These are phyloP conservation scores for Colletotrichum tofieldiae DNA, from an alignment of 2,329 filamentous ascomycete species.

Conservation along the genomic window DNA sequence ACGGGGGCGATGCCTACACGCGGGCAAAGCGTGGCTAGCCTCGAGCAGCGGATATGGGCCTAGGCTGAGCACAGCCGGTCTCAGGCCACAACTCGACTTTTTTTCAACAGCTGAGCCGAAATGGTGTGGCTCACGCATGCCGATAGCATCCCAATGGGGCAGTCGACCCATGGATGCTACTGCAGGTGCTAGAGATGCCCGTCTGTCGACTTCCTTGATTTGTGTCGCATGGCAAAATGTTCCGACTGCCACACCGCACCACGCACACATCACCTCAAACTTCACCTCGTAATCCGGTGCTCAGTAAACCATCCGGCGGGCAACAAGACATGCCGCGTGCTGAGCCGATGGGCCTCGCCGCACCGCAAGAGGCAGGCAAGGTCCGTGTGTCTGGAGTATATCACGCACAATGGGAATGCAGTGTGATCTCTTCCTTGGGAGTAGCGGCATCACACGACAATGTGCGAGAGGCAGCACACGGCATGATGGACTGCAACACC, in stretches of 20 bases:
- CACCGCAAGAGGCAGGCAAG: not conserved
- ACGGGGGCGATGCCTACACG: not conserved
- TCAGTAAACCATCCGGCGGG: not conserved
- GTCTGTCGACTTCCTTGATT: conserved; percentile 33
- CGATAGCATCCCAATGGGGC: conserved; percentile 19
- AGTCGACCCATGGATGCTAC: conserved; percentile 15
- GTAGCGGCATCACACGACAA: not conserved
- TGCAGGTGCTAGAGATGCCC: conserved; percentile 17
- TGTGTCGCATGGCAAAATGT: conserved; percentile 29
- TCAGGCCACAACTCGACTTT: conserved; percentile 6
- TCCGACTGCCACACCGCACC: conserved; percentile 18
- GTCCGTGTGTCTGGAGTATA: not conserved
- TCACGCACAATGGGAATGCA: not conserved
- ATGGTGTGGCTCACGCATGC: conserved; percentile 20
- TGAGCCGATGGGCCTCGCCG: not conserved
- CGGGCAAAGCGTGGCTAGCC: conserved; percentile 10
- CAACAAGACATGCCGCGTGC: no score
- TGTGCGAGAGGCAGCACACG: not conserved
- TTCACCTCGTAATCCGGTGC: not conserved
- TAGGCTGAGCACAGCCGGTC: not conserved
- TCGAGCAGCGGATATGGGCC: not conserved
- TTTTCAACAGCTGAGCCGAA: conserved; percentile 9
- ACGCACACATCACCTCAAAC: not conserved
- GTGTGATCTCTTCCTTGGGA: not conserved
- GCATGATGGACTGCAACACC: not conserved